Evolutionary conservation across 2,329 filamentous ascomycete genomes (phyloP), one percentile per base, ranked within the genome.

Genomic region (Rhytidhysteron rufulum): DNA sequence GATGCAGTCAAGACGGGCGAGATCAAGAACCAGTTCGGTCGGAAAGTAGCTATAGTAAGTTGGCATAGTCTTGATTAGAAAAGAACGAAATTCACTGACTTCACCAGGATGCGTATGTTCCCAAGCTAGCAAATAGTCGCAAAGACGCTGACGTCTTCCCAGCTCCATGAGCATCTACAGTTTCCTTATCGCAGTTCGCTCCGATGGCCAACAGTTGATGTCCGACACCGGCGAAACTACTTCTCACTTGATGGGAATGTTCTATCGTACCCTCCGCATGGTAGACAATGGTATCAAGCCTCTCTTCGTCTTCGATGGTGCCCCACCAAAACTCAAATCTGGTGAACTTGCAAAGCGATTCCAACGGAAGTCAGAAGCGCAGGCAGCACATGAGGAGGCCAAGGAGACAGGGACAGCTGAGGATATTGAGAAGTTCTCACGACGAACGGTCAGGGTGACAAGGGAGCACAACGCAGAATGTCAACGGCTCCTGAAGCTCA

Each of bases 241-340:
- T 1, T 98, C 93, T 15, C 93, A 98, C 66, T 74, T 98, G 13
- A 97, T 98, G 90, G 93, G 93, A 60, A 91, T 98, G 83, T 98
- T 98, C 74, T 98, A 98, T 75, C 90, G 93, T 55, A 98, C 93
- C 2, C 78, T 98, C 5, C 89, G 93, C 55, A 97, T 98, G 72
- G 88, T 97, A 58, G 93, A 98, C 70, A 97, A 96, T 57, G 93
- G 93, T 42, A 97, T 98, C 73, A 98, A 98, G 65, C 93, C 93
- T 1, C 79, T 98, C 52, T 98, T 95, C 67, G 91, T 98, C 42
- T 98, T 98, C 64, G 93, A 98, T 56, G 93, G 93, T 43, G 89
- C 90, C 8, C 93, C 93, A 15, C 93, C 93, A 1, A 97, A 96
- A 66, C 83, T 98, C 63, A 98, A 98, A 72, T 95, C 89, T 0